Conservation (phyloP, 73 alveolate species). For the Blepharisma stoltei region DNA sequence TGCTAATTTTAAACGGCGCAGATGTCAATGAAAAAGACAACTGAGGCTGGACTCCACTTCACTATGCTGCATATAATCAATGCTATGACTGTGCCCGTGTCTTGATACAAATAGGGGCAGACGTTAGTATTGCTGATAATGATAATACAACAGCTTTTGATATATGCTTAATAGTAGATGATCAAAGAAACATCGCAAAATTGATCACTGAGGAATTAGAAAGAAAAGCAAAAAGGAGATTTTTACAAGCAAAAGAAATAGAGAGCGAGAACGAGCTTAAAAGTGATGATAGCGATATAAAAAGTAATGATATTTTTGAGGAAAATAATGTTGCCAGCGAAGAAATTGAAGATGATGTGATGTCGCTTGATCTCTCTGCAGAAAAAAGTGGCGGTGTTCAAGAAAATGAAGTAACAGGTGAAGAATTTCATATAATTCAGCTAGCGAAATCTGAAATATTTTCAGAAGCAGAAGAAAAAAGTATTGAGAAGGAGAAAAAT, state of each 20-base stretch:
- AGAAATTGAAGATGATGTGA: background rate
- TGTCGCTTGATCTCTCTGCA: background rate
- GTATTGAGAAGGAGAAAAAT: conserved; percentile 27
- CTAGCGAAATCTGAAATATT: conserved; percentile 4
- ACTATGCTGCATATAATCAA: background rate
- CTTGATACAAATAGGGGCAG: conserved; percentile 17
- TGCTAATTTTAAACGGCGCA: background rate
- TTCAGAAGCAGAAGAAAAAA: conserved; percentile 31
- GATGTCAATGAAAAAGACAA: conserved; percentile 11
- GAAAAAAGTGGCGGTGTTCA: background rate
- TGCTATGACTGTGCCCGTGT: background rate
- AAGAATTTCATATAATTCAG: background rate
- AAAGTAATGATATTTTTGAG: too few relatives aligned
- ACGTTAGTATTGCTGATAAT: background rate
- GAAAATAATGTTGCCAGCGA: too few relatives aligned
- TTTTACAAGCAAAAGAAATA: background rate
- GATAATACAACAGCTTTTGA: background rate
- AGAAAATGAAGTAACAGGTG: conserved; percentile 20
- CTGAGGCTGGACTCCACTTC: background rate
- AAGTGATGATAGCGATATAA: background rate
- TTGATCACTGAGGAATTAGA: background rate
- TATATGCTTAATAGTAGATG: background rate
- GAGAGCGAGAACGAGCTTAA: background rate
- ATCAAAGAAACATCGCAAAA: background rate
- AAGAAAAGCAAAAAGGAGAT: background rate